Evolutionary conservation across 768 basidiomycete species (phyloP), one percentile per base, ranked within the genome.

Genomic region (Mrakia gelida): DNA sequence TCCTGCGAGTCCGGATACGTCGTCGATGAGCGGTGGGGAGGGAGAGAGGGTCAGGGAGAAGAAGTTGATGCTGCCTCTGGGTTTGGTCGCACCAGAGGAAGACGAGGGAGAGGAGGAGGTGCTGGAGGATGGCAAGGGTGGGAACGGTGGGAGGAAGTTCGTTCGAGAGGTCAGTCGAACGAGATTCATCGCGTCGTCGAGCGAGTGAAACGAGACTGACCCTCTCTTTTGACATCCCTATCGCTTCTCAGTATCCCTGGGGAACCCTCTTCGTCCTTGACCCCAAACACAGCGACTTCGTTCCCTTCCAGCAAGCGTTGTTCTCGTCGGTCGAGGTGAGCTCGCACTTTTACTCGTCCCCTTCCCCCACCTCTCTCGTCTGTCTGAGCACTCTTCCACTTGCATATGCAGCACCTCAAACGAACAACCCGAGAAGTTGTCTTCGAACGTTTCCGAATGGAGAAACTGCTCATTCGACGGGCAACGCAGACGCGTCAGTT

Each of bases 231-330:
- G 18, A 8, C 13, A 13, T 30, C 13, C 18, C 8, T 0, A 4
- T 41, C 3, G 9, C 21, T 1, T 34, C 2, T 59, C 94, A 89
- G 82, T 95, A 91, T 84, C 86, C 93, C 81, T 96, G 94, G 94
- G 95, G 95, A 52, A 91, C 88, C 65, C 88, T 95, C 78, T 92
- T 94, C 84, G 93, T 95, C 75, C 88, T 95, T 71, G 87, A 93
- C 84, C 92, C 93, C 73, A 87, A 87, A 41, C 94, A 96, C 80
- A 94, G 92, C 81, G 95, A 97, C 84, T 95, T 94, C 83, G 88
- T 91, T 56, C 90, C 92, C 79, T 85, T 97, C 84, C 88, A 92
- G 80, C 93, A 92, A 21, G 91, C 92, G 73, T 88, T 95, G 74
- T 84, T 97, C 13, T 70, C 67, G 4, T 70, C 67, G 0, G 34